phyloP scores from a whole-genome alignment of 1,139 yeast genomes.

The Sugiyamaella japonica region DNA sequence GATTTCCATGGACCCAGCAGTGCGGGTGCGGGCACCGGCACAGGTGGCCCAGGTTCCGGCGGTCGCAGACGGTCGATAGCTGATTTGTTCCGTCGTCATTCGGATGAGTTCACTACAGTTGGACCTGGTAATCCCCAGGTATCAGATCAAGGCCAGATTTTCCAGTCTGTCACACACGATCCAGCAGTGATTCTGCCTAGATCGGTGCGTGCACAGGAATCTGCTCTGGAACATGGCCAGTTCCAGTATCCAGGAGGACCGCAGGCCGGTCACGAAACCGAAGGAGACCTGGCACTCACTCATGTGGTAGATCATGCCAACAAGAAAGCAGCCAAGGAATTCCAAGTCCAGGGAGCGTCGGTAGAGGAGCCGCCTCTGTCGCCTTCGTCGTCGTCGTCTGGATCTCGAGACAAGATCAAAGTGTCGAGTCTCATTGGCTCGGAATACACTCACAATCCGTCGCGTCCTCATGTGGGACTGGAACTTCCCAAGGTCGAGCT shows the following conservation, averaged over 20 bases:
- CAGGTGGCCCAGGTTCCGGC: too few species aligned
- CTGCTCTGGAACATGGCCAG: slow-evolving; percentile 8
- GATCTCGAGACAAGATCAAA: not conserved
- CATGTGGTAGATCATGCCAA: slow-evolving; percentile 10
- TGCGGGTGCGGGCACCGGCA: not conserved
- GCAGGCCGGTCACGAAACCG: not conserved
- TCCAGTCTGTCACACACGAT: slow-evolving; percentile 10
- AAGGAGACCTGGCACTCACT: not conserved
- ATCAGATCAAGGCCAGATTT: not conserved
- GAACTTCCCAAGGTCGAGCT: slow-evolving; percentile 11
- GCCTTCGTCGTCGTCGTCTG: not conserved
- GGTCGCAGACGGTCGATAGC: not conserved
- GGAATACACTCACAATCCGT: slow-evolving; percentile 5
- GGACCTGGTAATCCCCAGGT: slow-evolving; percentile 1
- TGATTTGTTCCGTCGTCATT: slow-evolving; percentile 6
- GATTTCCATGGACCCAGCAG: not conserved
- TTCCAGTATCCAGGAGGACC: slow-evolving; percentile 11
- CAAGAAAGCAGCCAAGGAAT: slow-evolving; percentile 2
- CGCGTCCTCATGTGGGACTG: slow-evolving; percentile 4
- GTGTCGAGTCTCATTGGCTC: slow-evolving; percentile 6
- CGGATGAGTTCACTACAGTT: slow-evolving; percentile 4
- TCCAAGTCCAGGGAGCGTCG: slow-evolving; percentile 3
- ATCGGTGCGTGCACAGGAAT: slow-evolving; percentile 9
- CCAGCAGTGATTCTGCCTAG: slow-evolving; percentile 13
- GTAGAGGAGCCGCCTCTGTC: not conserved